Evolutionary conservation across 306 rosid genomes (phyloP), one percentile per base, ranked within the genome.

Genomic region (Cucurbita maxima): DNA sequence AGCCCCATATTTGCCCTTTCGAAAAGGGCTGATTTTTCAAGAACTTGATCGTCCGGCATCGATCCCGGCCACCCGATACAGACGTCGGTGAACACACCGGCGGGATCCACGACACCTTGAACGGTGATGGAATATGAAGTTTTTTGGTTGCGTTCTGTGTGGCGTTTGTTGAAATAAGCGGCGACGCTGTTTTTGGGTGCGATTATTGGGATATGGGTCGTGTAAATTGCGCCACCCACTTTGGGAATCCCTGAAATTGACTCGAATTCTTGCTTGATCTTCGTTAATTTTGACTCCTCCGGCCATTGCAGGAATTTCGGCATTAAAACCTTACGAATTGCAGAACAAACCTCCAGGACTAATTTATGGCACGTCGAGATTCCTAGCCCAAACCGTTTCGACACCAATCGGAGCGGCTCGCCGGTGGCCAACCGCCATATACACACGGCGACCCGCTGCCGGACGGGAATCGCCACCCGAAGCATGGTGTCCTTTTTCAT

Each of bases 51-150:
- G 79, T 95, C 97, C 11, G 92, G 88, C 96, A 95, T 84, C 1
- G 97, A 95, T 1, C 99, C 99, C 1, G 97, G 97, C 99, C 99
- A 95, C 0, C 99, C 99, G 18, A 91, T 89, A 14, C 97, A 94
- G 2, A 91, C 92, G 64, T 94, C 99, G 0, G 91, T 81, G 12
- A 91, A 95, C 2, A 86, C 85, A 7, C 99, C 99, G 48, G 74
- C 83, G 0, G 92, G 85, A 16, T 95, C 96, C 7, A 86, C 96
- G 8, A 89, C 97, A 15, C 99, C 99, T 40, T 95, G 99, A 68
- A 94, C 96, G 0, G 97, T 91, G 2, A 94, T 89, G 7, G 97
- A 89, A 25, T 94, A 94, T 1, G 92, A 91, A 12, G 92, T 86
- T 73, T 94, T 94, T 73, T 89, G 92, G 58, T 91, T 91, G 84